Conservation (phyloP, 805 yeast species). For the Saturnispora mendoncae region DNA sequence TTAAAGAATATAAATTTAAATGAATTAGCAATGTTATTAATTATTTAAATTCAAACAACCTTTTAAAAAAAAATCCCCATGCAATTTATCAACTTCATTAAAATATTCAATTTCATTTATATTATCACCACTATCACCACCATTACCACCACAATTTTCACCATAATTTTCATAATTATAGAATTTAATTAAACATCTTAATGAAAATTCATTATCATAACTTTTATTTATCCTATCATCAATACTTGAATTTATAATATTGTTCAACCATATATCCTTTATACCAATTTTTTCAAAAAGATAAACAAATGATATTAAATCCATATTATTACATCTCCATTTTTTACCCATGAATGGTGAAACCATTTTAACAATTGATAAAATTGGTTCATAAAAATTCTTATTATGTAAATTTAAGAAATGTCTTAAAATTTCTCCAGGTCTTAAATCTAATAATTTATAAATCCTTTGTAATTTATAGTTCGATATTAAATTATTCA, state of each 20-base stretch:
- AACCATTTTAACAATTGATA: slow-evolving; percentile 66
- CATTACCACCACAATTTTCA: slow-evolving; percentile 33
- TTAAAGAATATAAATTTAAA: slow-evolving; percentile 24
- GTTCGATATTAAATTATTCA: slow-evolving; percentile 47
- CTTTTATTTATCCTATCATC: slow-evolving; percentile 69
- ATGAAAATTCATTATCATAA: slow-evolving; percentile 76
- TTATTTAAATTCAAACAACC: slow-evolving; percentile 9
- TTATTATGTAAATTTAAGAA: slow-evolving; percentile 52
- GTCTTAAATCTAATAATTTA: slow-evolving; percentile 51
- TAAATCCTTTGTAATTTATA: slow-evolving; percentile 69
- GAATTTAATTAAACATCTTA: slow-evolving; percentile 69
- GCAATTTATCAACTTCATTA: slow-evolving; percentile 14
- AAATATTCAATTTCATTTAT: slow-evolving; percentile 14
- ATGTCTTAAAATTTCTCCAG: slow-evolving; percentile 53
- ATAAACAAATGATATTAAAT: slow-evolving; percentile 78
- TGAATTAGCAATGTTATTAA: slow-evolving; percentile 33
- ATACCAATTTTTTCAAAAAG: slow-evolving; percentile 62
- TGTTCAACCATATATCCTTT: slow-evolving; percentile 86
- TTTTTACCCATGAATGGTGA: slow-evolving; percentile 89
- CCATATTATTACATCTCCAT: slow-evolving; percentile 93
- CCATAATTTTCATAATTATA: slow-evolving; percentile 59
- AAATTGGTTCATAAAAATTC: slow-evolving; percentile 56
- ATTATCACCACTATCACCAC: slow-evolving; percentile 43
- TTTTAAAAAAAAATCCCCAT: slow-evolving; percentile 32
- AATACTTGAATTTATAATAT: slow-evolving; percentile 64